Evolutionary conservation across 805 yeast species (phyloP).

Genomic region (Candida tallmaniae): DNA sequence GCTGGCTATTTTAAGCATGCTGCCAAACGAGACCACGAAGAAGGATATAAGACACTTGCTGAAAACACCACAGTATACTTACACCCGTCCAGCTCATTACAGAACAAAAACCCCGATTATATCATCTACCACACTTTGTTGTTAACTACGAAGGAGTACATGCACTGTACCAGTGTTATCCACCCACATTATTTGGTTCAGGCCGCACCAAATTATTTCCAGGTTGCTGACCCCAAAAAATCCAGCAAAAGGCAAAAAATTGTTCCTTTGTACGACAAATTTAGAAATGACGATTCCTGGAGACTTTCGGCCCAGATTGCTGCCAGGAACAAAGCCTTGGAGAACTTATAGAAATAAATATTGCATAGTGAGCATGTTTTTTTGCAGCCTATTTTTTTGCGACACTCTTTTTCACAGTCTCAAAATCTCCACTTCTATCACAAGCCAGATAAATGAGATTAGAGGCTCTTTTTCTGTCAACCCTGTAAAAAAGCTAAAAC

Average conservation of each 20-base stretch:
- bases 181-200: conserved; percentile 77
- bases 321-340: conserved; percentile 16
- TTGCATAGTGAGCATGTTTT: too few species aligned
- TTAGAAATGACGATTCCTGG: conserved; percentile 69
- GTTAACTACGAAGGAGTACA: conserved; percentile 82
- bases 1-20: conserved; percentile 67
- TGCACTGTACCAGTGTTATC: conserved; percentile 83
- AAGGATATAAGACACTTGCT: conserved; percentile 51
- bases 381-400: background rate
- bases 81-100: conserved; percentile 82
- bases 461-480: too few species aligned
- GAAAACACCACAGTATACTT: conserved; percentile 72
- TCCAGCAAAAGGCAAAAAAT: conserved; percentile 60
- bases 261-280: conserved; percentile 64
- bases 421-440: background rate
- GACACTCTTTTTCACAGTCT: conserved; percentile 1
- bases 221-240: conserved; percentile 49
- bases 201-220: conserved; percentile 70
- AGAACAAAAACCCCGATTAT: conserved; percentile 63
- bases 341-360: background rate
- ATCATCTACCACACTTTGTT: conserved; percentile 78
- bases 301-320: conserved; percentile 49
- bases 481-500: too few species aligned
- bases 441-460: too few species aligned
- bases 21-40: conserved; percentile 57